Evolutionary conservation across 495 filamentous ascomycete genomes (phyloP), one percentile per base, ranked within the genome.

Genomic region (Daldinia loculata): DNA sequence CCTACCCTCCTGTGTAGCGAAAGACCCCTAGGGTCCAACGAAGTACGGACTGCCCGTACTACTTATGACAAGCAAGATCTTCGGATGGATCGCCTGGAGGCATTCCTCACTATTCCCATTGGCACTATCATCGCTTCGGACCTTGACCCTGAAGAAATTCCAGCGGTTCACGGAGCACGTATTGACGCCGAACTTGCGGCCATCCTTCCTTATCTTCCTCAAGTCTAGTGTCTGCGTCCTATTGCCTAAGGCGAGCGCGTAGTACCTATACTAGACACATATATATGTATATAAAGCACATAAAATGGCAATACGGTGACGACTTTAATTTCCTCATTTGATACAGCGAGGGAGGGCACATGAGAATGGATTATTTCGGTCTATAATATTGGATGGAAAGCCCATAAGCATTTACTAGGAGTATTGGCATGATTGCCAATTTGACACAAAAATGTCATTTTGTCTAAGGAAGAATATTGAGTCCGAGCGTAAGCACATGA

Each of bases 101-200:
- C 26, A 11, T 65, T 65, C 17, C 8, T 34, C 1, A 2, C 17
- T 29, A 27, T 52, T 29, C 38, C 62, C 7, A 15, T 9, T 24
- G 45, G 36, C 52, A 57, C 62, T 5, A 19, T 65, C 26, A 5
- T 65, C 22, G 36, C 52, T 30, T 65, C 62, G 11, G 27, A 65
- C 11, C 38, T 57, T 29, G 11, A 41, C 2, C 62, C 62, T 26
- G 1, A 36, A 11, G 32, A 36, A 11, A 56, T 65, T 17, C 6
- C 30, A 5, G 52, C 36, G 6, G 52, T 17, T 22, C 62, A 50
- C 51, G 8, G 26, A 27, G 52, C 36, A 4, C 62, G 52, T 7
- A 36, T 65, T 34, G n/a, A 17, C 2, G 30, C 38, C 9, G 51
- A 65, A 41, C 52, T 65, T 32, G 26, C 29, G 38, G 17, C 17